Evolutionary conservation across 83 land plant species (phyloP), one percentile per base, ranked within the genome.

Genomic region (Picea engelmannii): DNA sequence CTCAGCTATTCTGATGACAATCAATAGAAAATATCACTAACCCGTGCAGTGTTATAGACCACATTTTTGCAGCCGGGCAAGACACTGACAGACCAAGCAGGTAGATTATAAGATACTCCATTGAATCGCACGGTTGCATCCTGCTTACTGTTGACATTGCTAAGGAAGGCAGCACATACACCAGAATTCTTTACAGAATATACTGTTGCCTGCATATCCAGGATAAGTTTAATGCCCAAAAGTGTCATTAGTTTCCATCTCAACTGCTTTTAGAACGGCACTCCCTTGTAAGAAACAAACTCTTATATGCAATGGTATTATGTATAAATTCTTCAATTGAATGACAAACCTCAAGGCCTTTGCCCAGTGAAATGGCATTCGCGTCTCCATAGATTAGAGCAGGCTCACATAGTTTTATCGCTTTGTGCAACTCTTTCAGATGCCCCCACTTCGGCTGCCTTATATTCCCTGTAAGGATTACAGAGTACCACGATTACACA

Each of bases 51-150:
- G 85, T 95, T 95, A 83, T 87, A 96, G 21, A 84, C 89, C 82
- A 86, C 98, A 4, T 83, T 85, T 38, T 85, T 82, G 73, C 98
- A 96, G 79, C 93, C 98, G 15, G 99, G 99, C 81, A 95, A 90
- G 63, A 96, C 88, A 62, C 92, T 95, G 81, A 95, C 95, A 61
- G 99, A 96, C 98, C 96, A 95, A 21, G 94, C 92, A 10, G 98
- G 99, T 35, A 96, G 67, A 38, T 66, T 60, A 80, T 84, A 92
- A 0, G 85, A 23, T 35, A 27, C 79, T 8, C 93, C 93, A 18
- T 76, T 71, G 67, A 83, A 93, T 10, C 65, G 80, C 2, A 96
- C 86, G 6, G 88, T 84, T 0, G 82, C 89, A 82, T 88, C 92
- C 1, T 38, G 15, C 4, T 25, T 23, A 3, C 13, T 35, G 69